Conservation (phyloP, 345 rosid genomes). For the Punica granatum region DNA sequence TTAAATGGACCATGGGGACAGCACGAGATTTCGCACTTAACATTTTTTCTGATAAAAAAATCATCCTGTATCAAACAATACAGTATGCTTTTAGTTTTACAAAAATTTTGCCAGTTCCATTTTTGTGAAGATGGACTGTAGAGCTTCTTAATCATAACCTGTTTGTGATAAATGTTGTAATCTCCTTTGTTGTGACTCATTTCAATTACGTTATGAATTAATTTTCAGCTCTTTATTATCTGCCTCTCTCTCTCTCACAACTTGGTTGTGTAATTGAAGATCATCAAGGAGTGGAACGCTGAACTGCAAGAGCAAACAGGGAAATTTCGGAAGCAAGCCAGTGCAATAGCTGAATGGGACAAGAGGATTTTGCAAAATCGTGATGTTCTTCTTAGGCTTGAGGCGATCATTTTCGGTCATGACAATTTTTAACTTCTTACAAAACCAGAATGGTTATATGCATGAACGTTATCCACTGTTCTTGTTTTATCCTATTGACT, state of each 20-base stretch:
- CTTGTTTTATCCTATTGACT: neutral
- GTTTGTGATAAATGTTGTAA: too few species aligned
- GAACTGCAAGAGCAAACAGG: constrained; percentile 92
- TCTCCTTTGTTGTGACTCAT: too few species aligned
- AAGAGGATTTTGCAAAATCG: constrained; percentile 93
- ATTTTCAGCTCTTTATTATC: neutral
- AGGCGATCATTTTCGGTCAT: constrained; percentile 43
- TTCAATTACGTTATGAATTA: neutral
- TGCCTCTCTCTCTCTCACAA: constrained; percentile 2
- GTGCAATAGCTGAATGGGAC: constrained; percentile 97
- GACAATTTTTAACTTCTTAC: neutral
- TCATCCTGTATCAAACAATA: neutral
- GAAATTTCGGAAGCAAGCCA: constrained; percentile 86
- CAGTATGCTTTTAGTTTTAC: too few species aligned
- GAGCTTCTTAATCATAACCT: neutral
- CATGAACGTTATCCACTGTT: neutral
- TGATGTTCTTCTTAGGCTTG: constrained; percentile 94
- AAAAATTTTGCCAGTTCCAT: too few species aligned
- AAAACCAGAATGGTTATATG: neutral
- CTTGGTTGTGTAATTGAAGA: constrained; percentile 31
- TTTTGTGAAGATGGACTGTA: too few species aligned
- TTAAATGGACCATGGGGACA: neutral
- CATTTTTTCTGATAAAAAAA: neutral
- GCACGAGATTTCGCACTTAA: neutral
- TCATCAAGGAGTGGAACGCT: constrained; percentile 92